These are phyloP conservation scores for Globisporangium barbulae DNA, from an alignment of 352 stramenopile species.

Conservation along the genomic window DNA sequence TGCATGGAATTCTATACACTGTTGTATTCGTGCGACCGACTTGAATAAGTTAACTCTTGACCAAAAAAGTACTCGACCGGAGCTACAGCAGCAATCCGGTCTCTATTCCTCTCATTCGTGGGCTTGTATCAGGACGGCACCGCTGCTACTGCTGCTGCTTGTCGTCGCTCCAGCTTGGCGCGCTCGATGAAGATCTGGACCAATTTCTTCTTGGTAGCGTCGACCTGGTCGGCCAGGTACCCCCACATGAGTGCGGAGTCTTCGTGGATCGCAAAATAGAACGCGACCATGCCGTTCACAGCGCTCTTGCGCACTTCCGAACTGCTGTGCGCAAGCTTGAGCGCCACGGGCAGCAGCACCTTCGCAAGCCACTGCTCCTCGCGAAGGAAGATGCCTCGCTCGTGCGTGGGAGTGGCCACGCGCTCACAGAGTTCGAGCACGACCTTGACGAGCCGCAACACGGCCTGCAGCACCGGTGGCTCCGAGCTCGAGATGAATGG, in stretches of 20 bases:
- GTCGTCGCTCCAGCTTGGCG: conserved; percentile 36
- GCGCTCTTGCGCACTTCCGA: conserved; percentile 65
- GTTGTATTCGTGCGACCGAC: conserved; percentile 8
- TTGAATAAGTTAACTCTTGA: conserved; percentile 15
- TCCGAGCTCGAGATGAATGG: conserved; percentile 34
- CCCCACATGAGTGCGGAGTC: conserved; percentile 30
- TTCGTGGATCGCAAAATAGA: conserved; percentile 61
- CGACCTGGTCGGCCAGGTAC: conserved; percentile 46
- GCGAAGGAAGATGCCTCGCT: conserved; percentile 23
- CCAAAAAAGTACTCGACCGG: neutral
- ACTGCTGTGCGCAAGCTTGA: conserved; percentile 42
- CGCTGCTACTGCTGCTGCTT: neutral
- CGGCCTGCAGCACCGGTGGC: conserved; percentile 44
- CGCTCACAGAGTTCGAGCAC: conserved; percentile 37
- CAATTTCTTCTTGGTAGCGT: conserved; percentile 49
- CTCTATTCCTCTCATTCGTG: neutral
- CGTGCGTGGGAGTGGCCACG: conserved; percentile 2
- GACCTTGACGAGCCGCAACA: conserved; percentile 44
- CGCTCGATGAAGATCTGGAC: conserved; percentile 80
- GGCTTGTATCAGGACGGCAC: conserved; percentile 7
- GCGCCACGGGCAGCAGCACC: conserved; percentile 32
- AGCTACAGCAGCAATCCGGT: neutral
- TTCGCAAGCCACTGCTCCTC: conserved; percentile 27
- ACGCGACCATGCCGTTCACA: conserved; percentile 65
- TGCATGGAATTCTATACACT: conserved; percentile 5